Conservation (phyloP, 768 basidiomycete genomes). For the Tricholomella constricta region DNA sequence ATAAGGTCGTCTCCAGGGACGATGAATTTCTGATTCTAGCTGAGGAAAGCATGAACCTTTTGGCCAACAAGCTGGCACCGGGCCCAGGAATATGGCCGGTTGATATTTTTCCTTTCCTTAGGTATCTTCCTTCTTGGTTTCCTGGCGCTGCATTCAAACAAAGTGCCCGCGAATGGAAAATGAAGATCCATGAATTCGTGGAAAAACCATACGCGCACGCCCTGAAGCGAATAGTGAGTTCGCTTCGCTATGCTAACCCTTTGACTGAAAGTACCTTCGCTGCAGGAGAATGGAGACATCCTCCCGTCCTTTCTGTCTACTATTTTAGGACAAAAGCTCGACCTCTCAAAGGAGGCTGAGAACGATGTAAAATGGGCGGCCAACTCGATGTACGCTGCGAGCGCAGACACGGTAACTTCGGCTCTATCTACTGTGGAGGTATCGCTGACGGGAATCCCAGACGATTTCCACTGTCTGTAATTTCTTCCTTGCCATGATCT, state of each 20-base stretch:
- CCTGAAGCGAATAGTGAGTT: constrained; percentile 8
- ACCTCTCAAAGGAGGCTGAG: constrained; percentile 6
- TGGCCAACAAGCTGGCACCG: constrained; percentile 23
- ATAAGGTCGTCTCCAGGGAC: constrained; percentile 27
- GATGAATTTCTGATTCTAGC: constrained; percentile 30
- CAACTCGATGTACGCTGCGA: constrained; percentile 20
- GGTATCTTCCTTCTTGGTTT: constrained; percentile 26
- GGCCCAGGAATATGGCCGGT: constrained; percentile 38
- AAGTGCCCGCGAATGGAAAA: constrained; percentile 14
- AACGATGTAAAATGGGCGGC: constrained; percentile 10
- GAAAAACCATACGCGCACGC: constrained; percentile 12
- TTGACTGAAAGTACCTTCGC: background rate
- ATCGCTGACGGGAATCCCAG: background rate
- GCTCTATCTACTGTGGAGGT: background rate
- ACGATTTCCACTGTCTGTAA: constrained; percentile 1
- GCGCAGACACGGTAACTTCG: constrained; percentile 16
- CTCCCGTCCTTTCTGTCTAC: constrained; percentile 5
- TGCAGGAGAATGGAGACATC: background rate
- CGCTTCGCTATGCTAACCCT: background rate
- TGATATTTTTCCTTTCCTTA: constrained; percentile 31
- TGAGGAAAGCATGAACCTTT: constrained; percentile 26
- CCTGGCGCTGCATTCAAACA: constrained; percentile 25
- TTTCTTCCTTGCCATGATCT: constrained; percentile 7
- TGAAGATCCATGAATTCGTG: constrained; percentile 12
- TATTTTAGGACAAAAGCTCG: background rate